A percentile compares a stretch with the other conserved stretches of the same genome.
These are phyloP conservation scores for Diaporthe ampelina DNA, from an alignment of 2,329 filamentous ascomycete species.

Conservation along the genomic window DNA sequence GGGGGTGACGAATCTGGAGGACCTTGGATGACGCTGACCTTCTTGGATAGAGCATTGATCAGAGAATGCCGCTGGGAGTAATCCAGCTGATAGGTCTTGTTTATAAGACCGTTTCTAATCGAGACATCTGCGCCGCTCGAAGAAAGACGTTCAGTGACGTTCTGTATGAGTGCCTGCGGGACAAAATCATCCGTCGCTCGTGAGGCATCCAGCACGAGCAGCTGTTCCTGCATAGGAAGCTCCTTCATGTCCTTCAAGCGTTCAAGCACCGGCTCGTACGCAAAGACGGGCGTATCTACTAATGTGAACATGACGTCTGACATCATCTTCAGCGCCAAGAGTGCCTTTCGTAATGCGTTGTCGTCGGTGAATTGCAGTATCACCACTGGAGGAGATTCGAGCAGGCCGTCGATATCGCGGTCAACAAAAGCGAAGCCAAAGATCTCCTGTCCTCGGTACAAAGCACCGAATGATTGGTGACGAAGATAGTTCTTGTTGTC, in stretches of 20 bases:
- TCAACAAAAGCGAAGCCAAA: slow-evolving; percentile 73
- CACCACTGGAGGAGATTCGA: slow-evolving; percentile 59
- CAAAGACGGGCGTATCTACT: slow-evolving; percentile 76
- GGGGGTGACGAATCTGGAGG: slow-evolving; percentile 69
- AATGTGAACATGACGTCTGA: slow-evolving; percentile 63
- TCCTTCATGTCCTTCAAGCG: slow-evolving; percentile 69
- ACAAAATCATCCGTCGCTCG: slow-evolving; percentile 19
- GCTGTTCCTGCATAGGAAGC: slow-evolving; percentile 67
- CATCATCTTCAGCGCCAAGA: slow-evolving; percentile 58
- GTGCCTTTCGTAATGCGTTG: slow-evolving; percentile 58
- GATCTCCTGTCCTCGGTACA: slow-evolving; percentile 65
- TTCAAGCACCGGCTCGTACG: slow-evolving; percentile 76
- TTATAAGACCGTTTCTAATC: neutral
- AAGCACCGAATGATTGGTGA: slow-evolving; percentile 72
- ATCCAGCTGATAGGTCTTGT: slow-evolving; percentile 44
- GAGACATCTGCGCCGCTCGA: neutral
- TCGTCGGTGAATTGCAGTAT: slow-evolving; percentile 65
- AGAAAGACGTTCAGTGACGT: slow-evolving; percentile 7
- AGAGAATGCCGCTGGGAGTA: slow-evolving; percentile 70
- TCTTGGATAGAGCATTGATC: slow-evolving; percentile 63
- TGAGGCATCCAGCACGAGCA: slow-evolving; percentile 65
- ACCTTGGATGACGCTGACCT: slow-evolving; percentile 76
- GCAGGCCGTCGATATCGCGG: slow-evolving; percentile 63
- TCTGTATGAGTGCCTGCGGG: neutral
- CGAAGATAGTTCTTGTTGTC: slow-evolving; percentile 66